These are phyloP conservation scores for Bruguiera parviflora DNA, from an alignment of 345 rosid genomes.

Conservation along the genomic window DNA sequence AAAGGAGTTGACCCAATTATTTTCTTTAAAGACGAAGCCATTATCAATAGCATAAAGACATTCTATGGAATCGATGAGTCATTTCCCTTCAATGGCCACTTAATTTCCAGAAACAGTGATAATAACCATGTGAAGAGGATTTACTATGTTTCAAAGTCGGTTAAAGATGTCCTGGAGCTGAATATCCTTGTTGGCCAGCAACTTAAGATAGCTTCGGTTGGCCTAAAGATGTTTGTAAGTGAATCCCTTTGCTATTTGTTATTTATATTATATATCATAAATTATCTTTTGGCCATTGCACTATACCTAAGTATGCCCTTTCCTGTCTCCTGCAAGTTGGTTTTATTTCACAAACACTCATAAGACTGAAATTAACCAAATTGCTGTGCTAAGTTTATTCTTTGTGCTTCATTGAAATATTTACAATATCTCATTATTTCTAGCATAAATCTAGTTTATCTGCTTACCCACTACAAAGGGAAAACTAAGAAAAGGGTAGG, in stretches of 20 bases:
- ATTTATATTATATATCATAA: neutral
- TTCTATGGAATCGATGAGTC: slow-evolving; percentile 82
- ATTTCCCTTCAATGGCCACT: slow-evolving; percentile 67
- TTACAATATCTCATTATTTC: neutral
- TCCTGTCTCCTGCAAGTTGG: neutral
- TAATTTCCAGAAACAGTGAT: slow-evolving; percentile 78
- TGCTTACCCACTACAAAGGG: no score
- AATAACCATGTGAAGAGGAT: slow-evolving; percentile 82
- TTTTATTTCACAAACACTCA: neutral
- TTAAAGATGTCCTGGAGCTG: slow-evolving; percentile 69
- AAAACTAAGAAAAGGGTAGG: no score
- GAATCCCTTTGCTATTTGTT: neutral
- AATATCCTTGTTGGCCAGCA: slow-evolving; percentile 71
- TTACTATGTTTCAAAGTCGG: slow-evolving; percentile 80
- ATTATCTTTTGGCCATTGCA: neutral
- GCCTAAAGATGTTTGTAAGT: slow-evolving; percentile 98
- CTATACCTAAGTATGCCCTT: neutral
- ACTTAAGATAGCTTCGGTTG: slow-evolving; percentile 85
- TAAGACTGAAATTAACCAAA: neutral
- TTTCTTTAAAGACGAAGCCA: slow-evolving; percentile 66
- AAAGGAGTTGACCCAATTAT: slow-evolving; percentile 90
- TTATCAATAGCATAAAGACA: slow-evolving; percentile 58
- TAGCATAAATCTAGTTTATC: neutral
- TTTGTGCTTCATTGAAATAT: neutral
- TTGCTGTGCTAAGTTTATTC: neutral